phyloP scores from a whole-genome alignment of 768 basidiomycete species.

The Hortiboletus campestris region DNA sequence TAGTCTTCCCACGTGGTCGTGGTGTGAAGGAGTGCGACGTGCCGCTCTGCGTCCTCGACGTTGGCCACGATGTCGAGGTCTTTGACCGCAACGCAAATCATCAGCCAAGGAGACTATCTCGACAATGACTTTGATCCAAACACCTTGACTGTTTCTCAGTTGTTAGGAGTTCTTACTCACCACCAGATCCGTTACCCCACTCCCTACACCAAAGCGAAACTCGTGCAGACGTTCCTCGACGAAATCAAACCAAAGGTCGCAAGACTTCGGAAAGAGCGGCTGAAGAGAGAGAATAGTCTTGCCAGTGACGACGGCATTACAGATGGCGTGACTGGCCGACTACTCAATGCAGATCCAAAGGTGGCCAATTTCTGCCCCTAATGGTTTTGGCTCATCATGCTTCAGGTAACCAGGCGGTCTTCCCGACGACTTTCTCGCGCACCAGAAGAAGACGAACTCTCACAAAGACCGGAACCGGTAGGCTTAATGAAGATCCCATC shows the following conservation, averaged over 20 bases:
- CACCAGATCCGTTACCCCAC: conserved; percentile 75
- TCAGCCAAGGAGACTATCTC: conserved; percentile 74
- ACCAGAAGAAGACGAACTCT: conserved; percentile 43
- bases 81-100: conserved; percentile 74
- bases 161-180: conserved; percentile 72
- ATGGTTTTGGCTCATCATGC: conserved; percentile 6
- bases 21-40: neutral
- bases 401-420: conserved; percentile 44
- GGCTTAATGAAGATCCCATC: conserved; percentile 20
- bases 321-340: conserved; percentile 80
- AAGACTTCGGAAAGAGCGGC: conserved; percentile 60
- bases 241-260: conserved; percentile 61
- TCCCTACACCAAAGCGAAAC: conserved; percentile 73
- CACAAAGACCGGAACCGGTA: conserved; percentile 56
- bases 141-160: conserved; percentile 74
- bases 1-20: conserved; percentile 21
- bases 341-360: conserved; percentile 48
- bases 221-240: conserved; percentile 74
- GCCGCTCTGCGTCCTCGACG: conserved; percentile 9
- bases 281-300: conserved; percentile 63
- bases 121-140: conserved; percentile 74
- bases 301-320: conserved; percentile 82
- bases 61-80: conserved; percentile 57
- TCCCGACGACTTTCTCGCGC: conserved; percentile 65
- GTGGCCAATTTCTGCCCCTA: conserved; percentile 31